phyloP scores from a whole-genome alignment of 805 yeast species.

The Pachysolen tannophilus region DNA sequence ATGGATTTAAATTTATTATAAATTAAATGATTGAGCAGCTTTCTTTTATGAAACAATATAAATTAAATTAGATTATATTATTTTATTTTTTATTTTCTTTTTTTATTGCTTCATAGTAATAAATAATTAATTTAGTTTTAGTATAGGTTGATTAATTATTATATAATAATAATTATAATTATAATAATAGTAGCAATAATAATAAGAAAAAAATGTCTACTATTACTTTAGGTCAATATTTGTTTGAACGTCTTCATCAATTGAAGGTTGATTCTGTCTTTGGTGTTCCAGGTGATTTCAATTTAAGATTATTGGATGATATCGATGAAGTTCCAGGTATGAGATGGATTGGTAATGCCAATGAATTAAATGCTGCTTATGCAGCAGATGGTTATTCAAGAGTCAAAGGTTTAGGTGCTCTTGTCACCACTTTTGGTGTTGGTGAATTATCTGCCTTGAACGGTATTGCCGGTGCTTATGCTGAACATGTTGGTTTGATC shows the following conservation, averaged over 20 bases:
- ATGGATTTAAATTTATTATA: no score
- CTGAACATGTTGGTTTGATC: conserved; percentile 80
- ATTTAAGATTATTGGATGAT: conserved; percentile 62
- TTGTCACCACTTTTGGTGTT: conserved; percentile 84
- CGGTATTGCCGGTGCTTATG: conserved; percentile 83
- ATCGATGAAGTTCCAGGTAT: conserved; percentile 66
- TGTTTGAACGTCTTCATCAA: conserved; percentile 74
- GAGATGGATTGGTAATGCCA: conserved; percentile 89
- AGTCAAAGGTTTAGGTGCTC: conserved; percentile 64
- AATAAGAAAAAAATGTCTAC: not conserved
- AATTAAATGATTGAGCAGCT: no score
- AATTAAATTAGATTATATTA: not conserved
- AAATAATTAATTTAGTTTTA: not conserved
- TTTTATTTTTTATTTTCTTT: not conserved
- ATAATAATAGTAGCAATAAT: not conserved
- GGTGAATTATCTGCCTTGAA: conserved; percentile 82
- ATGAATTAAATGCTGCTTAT: conserved; percentile 83
- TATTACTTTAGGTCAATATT: conserved; percentile 65
- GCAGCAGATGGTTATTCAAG: conserved; percentile 88
- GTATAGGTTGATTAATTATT: not conserved
- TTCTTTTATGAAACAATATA: not conserved
- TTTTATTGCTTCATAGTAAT: not conserved
- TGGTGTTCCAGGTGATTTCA: conserved; percentile 81
- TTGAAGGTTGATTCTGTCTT: conserved; percentile 63
- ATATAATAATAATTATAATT: not conserved